Evolutionary conservation across 2,329 filamentous ascomycete species (phyloP), one percentile per base, ranked within the genome.

Genomic region (Ampelomyces quisqualis): DNA sequence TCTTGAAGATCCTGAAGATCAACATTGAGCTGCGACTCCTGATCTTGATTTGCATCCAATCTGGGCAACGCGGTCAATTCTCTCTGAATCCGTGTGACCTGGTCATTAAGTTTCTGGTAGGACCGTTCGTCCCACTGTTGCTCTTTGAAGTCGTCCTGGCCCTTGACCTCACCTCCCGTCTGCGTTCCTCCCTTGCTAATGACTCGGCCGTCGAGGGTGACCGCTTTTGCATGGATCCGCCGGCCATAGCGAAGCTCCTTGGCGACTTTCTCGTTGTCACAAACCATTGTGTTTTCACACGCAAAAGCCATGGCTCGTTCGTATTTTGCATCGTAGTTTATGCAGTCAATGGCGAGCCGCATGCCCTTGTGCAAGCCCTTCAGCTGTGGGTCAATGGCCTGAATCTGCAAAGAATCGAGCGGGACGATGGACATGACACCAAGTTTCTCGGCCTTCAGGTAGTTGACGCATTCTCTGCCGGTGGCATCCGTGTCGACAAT

Each of bases 111-210:
- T 45, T 88, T 88, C 51, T 95, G 88, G 20, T 96, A 82, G 55
- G 96, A 90, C 6, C 86, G 81, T 56, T 96, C 90, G 58, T 95
- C 90, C 70, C 94, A 97, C 37, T 86, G 81, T 43, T 89, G 85
- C 51, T 89, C 86, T 44, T 80, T 81, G 39, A 84, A 82, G 32
- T 83, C 79, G 31, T 86, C 81, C n/a, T 58, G 58, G 5, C 57
- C 46, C 1, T 83, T 84, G 20, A 89, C 85, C 47, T 90, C 86
- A 53, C 93, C 93, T 76, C 93, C 93, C 34, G 93, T 97, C 86
- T 98, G 97, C 38, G 94, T 78, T 61, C 93, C 93, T 31, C 88
- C 90, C 66, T 97, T 97, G 73, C 95, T 90, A 51, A 98, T 96
- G 46, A 98, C 86, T 39, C 86, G 91, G n/a, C 93, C 93, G 62